A percentile compares a stretch with the other conserved stretches of the same genome.
Evolutionary conservation across 805 yeast genomes (phyloP).

Genomic region (Candida qinlingensis): DNA sequence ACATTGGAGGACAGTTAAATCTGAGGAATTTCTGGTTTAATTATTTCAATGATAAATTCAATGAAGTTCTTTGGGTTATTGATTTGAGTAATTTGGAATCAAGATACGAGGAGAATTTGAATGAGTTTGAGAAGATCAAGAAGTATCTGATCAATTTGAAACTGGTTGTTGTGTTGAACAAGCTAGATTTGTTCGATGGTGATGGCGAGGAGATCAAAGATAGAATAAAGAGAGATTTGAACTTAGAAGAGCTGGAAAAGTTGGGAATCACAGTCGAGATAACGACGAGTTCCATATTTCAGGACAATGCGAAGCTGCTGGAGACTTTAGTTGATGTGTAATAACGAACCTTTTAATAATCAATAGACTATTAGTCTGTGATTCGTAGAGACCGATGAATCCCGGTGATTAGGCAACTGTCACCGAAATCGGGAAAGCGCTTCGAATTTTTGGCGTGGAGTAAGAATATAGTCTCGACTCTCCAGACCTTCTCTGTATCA

Average conservation of each 20-base stretch:
- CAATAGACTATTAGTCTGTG: no score
- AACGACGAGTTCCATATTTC: conserved; percentile 1
- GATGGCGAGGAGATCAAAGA: conserved; percentile 14
- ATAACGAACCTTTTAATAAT: neutral
- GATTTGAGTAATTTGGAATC: conserved; percentile 53
- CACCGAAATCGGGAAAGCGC: no score
- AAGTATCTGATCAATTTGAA: conserved; percentile 54
- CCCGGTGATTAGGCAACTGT: no score
- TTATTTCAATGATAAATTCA: conserved; percentile 69
- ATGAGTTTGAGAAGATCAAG: conserved; percentile 58
- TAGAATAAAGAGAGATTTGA: conserved; percentile 4
- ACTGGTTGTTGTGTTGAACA: conserved; percentile 67
- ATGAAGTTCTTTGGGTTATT: conserved; percentile 80
- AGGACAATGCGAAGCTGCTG: neutral
- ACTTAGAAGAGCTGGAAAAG: conserved; percentile 6
- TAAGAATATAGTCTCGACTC: no score
- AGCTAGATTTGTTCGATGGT: conserved; percentile 51
- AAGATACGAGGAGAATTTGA: conserved; percentile 58
- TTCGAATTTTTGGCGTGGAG: no score
- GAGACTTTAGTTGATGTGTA: neutral
- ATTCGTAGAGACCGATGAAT: no score
- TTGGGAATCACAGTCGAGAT: conserved; percentile 1
- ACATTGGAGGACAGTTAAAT: conserved; percentile 85
- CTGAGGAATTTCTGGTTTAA: conserved; percentile 90
- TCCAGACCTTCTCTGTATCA: no score